Percentiles rank a stretch among this genome's conserved stretches.
Conservation (phyloP, 495 filamentous ascomycete genomes). For the Podospora tetraspora region DNA sequence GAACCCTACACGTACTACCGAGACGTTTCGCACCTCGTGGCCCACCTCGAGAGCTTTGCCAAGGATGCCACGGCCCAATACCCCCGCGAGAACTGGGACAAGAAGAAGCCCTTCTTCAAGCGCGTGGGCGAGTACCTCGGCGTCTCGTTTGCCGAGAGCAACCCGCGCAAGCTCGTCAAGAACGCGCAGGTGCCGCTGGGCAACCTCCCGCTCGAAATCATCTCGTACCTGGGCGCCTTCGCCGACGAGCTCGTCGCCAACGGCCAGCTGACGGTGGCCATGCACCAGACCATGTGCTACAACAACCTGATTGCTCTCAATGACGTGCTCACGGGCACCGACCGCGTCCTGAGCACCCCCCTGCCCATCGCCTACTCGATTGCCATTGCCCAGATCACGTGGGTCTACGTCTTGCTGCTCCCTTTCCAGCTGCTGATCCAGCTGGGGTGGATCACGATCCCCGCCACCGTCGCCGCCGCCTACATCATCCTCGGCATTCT, state of each 20-base stretch:
- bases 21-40: constrained; percentile 54
- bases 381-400: constrained; percentile 79
- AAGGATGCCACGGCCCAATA: constrained; percentile 56
- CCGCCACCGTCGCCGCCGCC: constrained; percentile 68
- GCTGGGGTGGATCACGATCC: constrained; percentile 75
- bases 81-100: constrained; percentile 28
- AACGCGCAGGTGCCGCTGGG: constrained; percentile 57
- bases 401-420: constrained; percentile 76
- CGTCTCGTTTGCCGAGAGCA: constrained; percentile 62
- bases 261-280: constrained; percentile 48
- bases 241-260: constrained; percentile 51
- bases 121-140: constrained; percentile 63
- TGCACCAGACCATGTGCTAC: constrained; percentile 47
- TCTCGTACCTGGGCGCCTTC: constrained; percentile 65
- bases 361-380: constrained; percentile 82
- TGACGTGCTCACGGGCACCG: constrained; percentile 67
- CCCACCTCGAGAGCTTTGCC: constrained; percentile 65
- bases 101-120: constrained; percentile 52
- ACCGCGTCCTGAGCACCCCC: constrained; percentile 80
- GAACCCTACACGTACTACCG: constrained; percentile 76
- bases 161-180: constrained; percentile 69
- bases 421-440: constrained; percentile 71
- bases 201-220: constrained; percentile 72
- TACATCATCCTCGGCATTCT: constrained; percentile 91
- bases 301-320: constrained; percentile 56